These are phyloP conservation scores for Chytriomyces sp. DNA, from an alignment of 192 early-diverging fungal species.

Conservation along the genomic window DNA sequence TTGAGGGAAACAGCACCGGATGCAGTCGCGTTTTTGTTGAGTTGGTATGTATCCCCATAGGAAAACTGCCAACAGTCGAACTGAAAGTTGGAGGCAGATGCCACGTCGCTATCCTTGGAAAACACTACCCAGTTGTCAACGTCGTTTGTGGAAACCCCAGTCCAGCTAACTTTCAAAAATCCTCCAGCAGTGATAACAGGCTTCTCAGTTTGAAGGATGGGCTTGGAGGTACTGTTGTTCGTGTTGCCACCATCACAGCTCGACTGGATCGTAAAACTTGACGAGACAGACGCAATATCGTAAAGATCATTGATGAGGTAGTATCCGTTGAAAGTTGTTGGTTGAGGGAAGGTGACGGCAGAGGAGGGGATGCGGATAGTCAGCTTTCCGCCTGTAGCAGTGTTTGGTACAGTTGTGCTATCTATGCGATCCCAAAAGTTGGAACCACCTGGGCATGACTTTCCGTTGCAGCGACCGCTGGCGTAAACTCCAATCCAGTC, in stretches of 20 bases:
- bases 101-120: background rate
- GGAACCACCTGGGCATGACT: conserved; percentile 1
- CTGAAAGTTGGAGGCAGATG: background rate
- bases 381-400: background rate
- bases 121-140: conserved; percentile 9
- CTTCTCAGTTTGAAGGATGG: background rate
- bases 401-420: background rate
- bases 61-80: conserved; percentile 26
- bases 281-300: conserved; percentile 1
- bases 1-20: conserved; percentile 19
- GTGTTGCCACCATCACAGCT: background rate
- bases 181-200: background rate
- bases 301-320: conserved; percentile 12
- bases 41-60: conserved; percentile 10
- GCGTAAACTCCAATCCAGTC: conserved; percentile 16
- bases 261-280: background rate
- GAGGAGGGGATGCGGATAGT: background rate
- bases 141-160: background rate
- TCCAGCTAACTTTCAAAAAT: conserved; percentile 1
- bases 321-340: background rate
- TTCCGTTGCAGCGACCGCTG: background rate
- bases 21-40: background rate
- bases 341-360: background rate
- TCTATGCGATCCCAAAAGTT: conserved; percentile 5
- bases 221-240: background rate